Conservation (phyloP, 805 yeast genomes). For the Ogataea polymorpha region DNA sequence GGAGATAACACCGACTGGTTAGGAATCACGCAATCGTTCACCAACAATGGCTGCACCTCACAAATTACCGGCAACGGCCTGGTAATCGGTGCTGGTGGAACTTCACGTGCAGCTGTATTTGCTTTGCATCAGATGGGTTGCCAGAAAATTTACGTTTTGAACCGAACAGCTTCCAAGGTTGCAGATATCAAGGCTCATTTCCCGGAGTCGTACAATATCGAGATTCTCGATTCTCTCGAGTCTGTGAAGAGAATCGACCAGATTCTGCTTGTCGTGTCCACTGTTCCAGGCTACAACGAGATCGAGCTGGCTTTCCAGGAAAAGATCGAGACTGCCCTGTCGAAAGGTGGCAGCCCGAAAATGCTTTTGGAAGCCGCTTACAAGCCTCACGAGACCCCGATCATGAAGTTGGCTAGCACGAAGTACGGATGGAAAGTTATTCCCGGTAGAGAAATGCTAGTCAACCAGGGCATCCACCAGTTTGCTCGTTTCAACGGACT, state of each 20-base stretch:
- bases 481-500: conserved; percentile 73
- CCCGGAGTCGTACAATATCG: conserved; percentile 55
- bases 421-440: conserved; percentile 73
- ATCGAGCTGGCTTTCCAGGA: conserved; percentile 50
- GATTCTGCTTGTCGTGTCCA: conserved; percentile 65
- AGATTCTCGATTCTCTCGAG: conserved; percentile 48
- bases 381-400: conserved; percentile 82
- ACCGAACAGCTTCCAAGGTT: conserved; percentile 73
- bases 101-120: conserved; percentile 90
- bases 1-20: conserved; percentile 97
- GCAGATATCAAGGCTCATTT: conserved; percentile 56
- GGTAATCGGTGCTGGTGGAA: conserved; percentile 96
- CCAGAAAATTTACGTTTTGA: conserved; percentile 67
- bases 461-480: conserved; percentile 90
- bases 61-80: conserved; percentile 52
- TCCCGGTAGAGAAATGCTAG: conserved; percentile 89
- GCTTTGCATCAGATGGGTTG: conserved; percentile 83
- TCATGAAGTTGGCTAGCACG: conserved; percentile 72
- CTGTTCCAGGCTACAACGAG: conserved; percentile 81
- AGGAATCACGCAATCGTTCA: conserved; percentile 74
- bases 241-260: conserved; percentile 43
- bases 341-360: conserved; percentile 44
- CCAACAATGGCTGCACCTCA: conserved; percentile 57
- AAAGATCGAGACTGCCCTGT: conserved; percentile 46
- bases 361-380: conserved; percentile 89